Conservation (phyloP, 169 alveolate genomes). For the Miamiensis avidus region DNA sequence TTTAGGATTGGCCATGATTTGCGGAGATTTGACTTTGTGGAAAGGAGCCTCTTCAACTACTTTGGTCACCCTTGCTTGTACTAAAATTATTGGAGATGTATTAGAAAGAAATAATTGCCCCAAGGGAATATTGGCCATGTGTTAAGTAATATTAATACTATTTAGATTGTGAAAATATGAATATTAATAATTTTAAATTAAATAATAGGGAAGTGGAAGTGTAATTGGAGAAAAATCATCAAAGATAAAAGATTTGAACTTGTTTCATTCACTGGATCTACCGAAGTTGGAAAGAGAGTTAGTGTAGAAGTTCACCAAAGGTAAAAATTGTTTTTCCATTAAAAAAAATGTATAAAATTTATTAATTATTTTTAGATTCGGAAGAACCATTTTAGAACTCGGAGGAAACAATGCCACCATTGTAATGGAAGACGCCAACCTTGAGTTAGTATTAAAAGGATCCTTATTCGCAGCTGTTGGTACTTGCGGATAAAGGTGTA, state of each 20-base stretch:
- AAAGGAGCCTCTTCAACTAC: conserved; percentile 77
- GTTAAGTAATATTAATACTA: too few species aligned
- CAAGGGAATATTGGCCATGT: conserved; percentile 45
- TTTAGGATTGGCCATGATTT: conserved; percentile 68
- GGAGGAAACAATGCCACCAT: conserved; percentile 67
- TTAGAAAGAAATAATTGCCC: conserved; percentile 61
- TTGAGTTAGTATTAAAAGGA: conserved; percentile 64
- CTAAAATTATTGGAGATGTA: conserved; percentile 66
- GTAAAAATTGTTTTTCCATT: background rate
- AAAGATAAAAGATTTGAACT: conserved; percentile 62
- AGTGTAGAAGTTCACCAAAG: conserved; percentile 41
- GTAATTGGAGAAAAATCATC: conserved; percentile 71
- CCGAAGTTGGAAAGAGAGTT: conserved; percentile 49
- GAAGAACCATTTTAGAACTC: conserved; percentile 56
- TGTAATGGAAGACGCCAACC: conserved; percentile 60
- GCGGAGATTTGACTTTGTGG: conserved; percentile 81
- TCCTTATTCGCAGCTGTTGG: conserved; percentile 68
- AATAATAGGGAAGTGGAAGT: conserved; percentile 65
- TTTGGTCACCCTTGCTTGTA: conserved; percentile 64
- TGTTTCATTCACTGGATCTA: conserved; percentile 63
- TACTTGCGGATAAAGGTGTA: conserved; percentile 72
- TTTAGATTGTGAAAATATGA: too few species aligned
- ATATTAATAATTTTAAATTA: conserved; percentile 19
- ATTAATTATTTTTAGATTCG: conserved; percentile 50
- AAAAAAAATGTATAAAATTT: background rate